Percentiles rank a stretch among this genome's conserved stretches.
phyloP scores from a whole-genome alignment of 1,139 yeast species.

The Pichia sp. region DNA sequence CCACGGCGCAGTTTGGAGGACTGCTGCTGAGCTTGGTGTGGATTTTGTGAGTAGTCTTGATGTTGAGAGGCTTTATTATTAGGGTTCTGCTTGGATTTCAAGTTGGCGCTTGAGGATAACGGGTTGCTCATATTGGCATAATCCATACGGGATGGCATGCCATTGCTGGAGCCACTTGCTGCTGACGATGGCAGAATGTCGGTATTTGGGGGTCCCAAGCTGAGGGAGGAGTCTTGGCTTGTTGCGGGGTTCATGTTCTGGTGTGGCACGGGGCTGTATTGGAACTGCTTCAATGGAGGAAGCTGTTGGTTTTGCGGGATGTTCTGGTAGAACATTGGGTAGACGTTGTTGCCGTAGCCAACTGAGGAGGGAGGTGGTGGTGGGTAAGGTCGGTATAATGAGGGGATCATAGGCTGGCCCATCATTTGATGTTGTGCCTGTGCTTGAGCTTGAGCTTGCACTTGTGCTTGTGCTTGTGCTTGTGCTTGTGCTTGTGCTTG shows the following conservation, averaged over 20 bases:
- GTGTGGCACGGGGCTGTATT: background rate
- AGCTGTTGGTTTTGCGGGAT: constrained; percentile 3
- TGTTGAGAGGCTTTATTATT: background rate
- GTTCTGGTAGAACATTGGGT: constrained; percentile 2
- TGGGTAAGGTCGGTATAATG: constrained; percentile 8
- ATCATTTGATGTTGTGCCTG: constrained; percentile 5
- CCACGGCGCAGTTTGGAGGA: constrained; percentile 45
- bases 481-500: constrained; percentile 8
- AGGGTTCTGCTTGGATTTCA: background rate
- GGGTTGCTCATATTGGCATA: background rate
- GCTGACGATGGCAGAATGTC: background rate
- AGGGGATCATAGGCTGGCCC: constrained; percentile 8
- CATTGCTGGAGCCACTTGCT: background rate
- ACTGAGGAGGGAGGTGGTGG: background rate
- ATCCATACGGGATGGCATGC: background rate
- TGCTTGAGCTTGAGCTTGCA: constrained; percentile 8
- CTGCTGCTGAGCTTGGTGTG: background rate
- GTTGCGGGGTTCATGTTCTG: background rate
- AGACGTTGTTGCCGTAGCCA: background rate
- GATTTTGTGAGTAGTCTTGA: background rate
- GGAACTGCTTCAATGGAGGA: background rate
- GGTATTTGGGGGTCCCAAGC: background rate
- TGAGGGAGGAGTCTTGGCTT: background rate
- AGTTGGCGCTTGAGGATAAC: background rate
- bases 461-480: constrained; percentile 3